Base-by-base conservation (phyloP, 2,329 filamentous ascomycete genomes). In the Aspergillus arachidicola region DNA sequence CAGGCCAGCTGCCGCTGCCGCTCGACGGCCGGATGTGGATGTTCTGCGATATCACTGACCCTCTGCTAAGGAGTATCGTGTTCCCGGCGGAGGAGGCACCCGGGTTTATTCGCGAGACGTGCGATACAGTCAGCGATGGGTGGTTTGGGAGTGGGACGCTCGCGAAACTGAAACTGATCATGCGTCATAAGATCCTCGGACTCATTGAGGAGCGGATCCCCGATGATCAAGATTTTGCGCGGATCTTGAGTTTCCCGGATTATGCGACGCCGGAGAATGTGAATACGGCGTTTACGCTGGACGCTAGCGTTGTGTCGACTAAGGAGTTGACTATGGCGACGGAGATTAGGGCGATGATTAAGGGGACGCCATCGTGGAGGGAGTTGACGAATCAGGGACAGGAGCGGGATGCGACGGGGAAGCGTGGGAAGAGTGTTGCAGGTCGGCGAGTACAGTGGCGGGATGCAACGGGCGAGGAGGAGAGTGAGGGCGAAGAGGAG, bases 21-120 rank as follows among this genome's bases (percentile, higher is more conserved):
- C 86, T 87, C 1, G 93, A 97, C 72, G 93, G 93, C 45, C 95
- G 95, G 72, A 89, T 95, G 57, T 99, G 93, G 91, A 95, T 98
- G 81, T 86, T 96, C 30, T 96, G 93, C 79, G 95, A 99, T 76
- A 90, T 98, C 60, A 90, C 87, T 0, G 94, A 98, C 71, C 91
- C 93, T 0, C 73, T 94, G 1, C 82, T 98, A 1, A 80, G 82
- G 0, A 77, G 82, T 12, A 80, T 97, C 3, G 83, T 97, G 45
- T 84, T 88, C 23, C 85, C 87, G 0, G 82, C 88, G 0, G 83
- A 87, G 6, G 73, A 83, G 32, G 77, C 80, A 3, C 82, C 79
- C 4, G 83, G 80, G 59, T 82, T 86, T 61, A 78, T 91, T 26
- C 84, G 88, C 5, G 73, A 80, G 0, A 79, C 81, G 11, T 91